Base-by-base conservation (phyloP, 2,329 filamentous ascomycete genomes). In the Lasiodiplodia theobromae region DNA sequence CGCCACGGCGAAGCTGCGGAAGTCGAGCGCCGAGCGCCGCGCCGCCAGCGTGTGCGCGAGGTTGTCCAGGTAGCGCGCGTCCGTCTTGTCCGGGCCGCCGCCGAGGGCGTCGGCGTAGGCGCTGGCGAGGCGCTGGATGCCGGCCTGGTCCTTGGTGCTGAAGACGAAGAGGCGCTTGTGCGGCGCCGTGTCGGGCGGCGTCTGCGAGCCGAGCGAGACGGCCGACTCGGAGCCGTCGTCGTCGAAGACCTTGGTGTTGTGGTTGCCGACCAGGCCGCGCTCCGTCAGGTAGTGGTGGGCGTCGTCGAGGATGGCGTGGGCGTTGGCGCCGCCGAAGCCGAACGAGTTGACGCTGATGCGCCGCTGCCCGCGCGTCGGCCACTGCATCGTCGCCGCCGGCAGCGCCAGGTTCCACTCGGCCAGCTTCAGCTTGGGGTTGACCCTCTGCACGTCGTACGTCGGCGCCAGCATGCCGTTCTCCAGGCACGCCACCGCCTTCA, bases 401-500 rank as follows among this genome's bases (percentile, higher is more conserved):
- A 73, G 67, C 16, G 69, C 65, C 14, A 71, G 23, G 10, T 37
- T 49, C 58, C 44, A 63, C 8, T 40, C 34, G n/a, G 12, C 37
- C 31, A 57, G 10, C 53, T n/a, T 4, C 31, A 57, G 25, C 34
- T 66, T 51, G 4, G 51, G 67, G 21, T 63, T 67, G 18, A 44
- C 28, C n/a, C 12, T 52, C 21, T 53, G 10, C 52, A 49, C 63
- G 63, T n/a, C 25, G n/a, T 7, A 74, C 75, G 12, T 72, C 56
- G n/a, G 38, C 7, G 65, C 56, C 16, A 79, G 73, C n/a, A 68
- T 44, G 38, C 70, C 72, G 2, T 69, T 67, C 52, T 79, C 75
- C 1, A 78, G 67, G 10, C 70, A 69, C 37, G 77, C 64, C 7
- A 76, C 69, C 4, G 70, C 69, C 66, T 79, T 79, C 44, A 78